Conservation (phyloP, 495 filamentous ascomycete species). For the Cudoniella acicularis region DNA sequence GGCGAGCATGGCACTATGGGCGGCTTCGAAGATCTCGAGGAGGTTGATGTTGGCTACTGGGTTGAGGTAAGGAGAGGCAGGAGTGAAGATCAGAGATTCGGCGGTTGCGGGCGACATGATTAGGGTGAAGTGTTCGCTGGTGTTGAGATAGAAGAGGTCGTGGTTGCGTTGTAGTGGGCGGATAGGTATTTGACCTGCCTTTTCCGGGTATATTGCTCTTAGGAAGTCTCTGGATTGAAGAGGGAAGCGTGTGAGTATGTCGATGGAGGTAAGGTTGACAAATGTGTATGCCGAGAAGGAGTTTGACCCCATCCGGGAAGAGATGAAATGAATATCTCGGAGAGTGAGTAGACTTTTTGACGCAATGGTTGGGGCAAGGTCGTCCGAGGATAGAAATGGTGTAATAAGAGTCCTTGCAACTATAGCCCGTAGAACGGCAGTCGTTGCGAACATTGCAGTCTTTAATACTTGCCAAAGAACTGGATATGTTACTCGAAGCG, state of each 20-base stretch:
- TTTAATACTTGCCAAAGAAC: slow-evolving; percentile 79
- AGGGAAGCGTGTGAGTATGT: slow-evolving; percentile 76
- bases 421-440: slow-evolving; percentile 69
- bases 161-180: slow-evolving; percentile 75
- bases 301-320: slow-evolving; percentile 68
- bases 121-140: slow-evolving; percentile 78
- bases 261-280: slow-evolving; percentile 82
- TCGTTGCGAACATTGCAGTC: slow-evolving; percentile 73
- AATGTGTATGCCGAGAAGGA: slow-evolving; percentile 77
- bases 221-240: slow-evolving; percentile 67
- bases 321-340: slow-evolving; percentile 83
- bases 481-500: slow-evolving; percentile 64
- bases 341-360: slow-evolving; percentile 75
- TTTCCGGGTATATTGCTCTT: slow-evolving; percentile 53
- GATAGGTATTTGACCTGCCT: slow-evolving; percentile 60
- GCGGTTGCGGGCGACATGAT: slow-evolving; percentile 59
- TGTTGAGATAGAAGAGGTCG: slow-evolving; percentile 90
- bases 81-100: slow-evolving; percentile 70
- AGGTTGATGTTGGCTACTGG: slow-evolving; percentile 58
- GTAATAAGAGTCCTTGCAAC: slow-evolving; percentile 58
- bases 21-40: slow-evolving; percentile 82
- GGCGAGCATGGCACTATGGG: slow-evolving; percentile 82
- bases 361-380: slow-evolving; percentile 65
- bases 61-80: slow-evolving; percentile 74
- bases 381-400: slow-evolving; percentile 36